These are phyloP conservation scores for Penicillium sclerotiorum DNA, from an alignment of 2,329 filamentous ascomycete species.

Conservation along the genomic window DNA sequence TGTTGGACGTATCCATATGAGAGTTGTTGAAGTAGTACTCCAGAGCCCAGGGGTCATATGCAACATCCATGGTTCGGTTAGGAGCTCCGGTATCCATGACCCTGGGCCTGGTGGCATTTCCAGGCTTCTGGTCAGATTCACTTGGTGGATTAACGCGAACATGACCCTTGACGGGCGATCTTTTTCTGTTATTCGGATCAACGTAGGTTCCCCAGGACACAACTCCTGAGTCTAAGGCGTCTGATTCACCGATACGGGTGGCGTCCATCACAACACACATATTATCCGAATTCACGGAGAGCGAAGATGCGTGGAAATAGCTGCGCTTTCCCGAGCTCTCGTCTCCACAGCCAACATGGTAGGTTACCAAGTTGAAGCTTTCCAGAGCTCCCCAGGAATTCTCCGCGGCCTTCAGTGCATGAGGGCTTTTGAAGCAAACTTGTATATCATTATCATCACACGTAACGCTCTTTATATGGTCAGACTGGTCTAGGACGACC, in stretches of 20 bases:
- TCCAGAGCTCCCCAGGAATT: not conserved
- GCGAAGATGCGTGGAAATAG: slow-evolving; percentile 1
- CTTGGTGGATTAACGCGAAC: not conserved
- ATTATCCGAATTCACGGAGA: not conserved
- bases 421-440: slow-evolving; percentile 1
- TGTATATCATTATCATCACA: slow-evolving; percentile 3
- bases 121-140: not conserved
- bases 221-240: not conserved
- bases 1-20: not conserved
- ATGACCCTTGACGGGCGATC: not conserved
- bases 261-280: not conserved
- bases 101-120: not conserved
- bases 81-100: too few relatives aligned
- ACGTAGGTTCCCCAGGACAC: not conserved
- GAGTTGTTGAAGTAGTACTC: not conserved
- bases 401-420: not conserved
- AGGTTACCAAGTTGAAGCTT: slow-evolving; percentile 1
- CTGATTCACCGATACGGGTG: not conserved
- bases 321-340: not conserved
- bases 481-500: slow-evolving; percentile 5
- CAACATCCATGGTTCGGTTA: not conserved
- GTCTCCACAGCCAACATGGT: slow-evolving; percentile 4
- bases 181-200: not conserved
- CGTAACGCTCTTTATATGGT: not conserved
- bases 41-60: not conserved